Conservation (phyloP, 768 basidiomycete genomes). For the Favolaschia claudopus region DNA sequence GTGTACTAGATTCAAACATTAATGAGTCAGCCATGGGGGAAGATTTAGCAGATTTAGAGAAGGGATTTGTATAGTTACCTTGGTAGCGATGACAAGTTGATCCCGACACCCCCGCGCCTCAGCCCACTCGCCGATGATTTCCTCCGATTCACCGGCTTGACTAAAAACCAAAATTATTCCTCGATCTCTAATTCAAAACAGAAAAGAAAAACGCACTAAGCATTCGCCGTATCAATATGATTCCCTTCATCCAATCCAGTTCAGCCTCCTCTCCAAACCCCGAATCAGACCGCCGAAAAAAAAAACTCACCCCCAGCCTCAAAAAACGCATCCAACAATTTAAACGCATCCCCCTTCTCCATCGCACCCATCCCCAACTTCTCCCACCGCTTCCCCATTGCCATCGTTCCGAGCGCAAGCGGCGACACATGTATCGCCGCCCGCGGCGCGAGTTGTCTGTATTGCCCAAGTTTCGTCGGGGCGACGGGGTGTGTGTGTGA, state of each 20-base stretch:
- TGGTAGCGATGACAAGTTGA: slow-evolving; percentile 38
- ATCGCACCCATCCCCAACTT: not conserved
- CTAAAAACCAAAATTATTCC: slow-evolving; percentile 6
- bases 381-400: slow-evolving; percentile 48
- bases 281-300: not conserved
- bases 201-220: too few relatives aligned
- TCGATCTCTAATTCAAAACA: not conserved
- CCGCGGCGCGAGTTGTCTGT: slow-evolving; percentile 42
- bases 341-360: not conserved
- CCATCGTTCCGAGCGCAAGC: slow-evolving; percentile 51
- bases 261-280: too few relatives aligned
- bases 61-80: slow-evolving; percentile 29
- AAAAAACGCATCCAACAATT: not conserved
- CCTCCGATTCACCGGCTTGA: slow-evolving; percentile 51
- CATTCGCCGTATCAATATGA: too few relatives aligned
- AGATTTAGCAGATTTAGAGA: too few relatives aligned
- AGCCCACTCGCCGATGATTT: slow-evolving; percentile 46
- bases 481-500: too few relatives aligned
- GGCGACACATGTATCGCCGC: slow-evolving; percentile 54
- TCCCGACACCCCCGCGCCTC: slow-evolving; percentile 36
- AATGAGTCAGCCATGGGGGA: too few relatives aligned
- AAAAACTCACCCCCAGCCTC: not conserved
- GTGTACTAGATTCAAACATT: too few relatives aligned
- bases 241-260: too few relatives aligned
- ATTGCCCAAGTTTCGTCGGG: slow-evolving; percentile 37